A percentile compares a stretch with the other conserved stretches of the same genome.
phyloP scores from a whole-genome alignment of 83 land plant genomes.

The Picea abies region DNA sequence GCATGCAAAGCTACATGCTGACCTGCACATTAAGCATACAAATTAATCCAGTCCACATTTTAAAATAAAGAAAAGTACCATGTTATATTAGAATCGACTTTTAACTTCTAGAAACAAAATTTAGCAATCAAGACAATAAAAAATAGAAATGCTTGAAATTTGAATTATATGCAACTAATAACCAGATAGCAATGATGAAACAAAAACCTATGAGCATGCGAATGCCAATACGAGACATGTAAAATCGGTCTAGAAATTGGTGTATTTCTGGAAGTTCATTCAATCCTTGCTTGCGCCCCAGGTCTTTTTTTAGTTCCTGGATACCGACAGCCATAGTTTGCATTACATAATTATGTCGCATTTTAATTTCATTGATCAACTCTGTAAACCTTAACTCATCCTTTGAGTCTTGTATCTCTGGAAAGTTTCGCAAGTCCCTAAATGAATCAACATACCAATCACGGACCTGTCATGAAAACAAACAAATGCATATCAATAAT shows the following conservation, averaged over 20 bases:
- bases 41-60: not conserved
- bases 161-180: too few species aligned
- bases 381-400: constrained; percentile 87
- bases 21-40: constrained; percentile 45
- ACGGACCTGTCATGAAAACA: constrained; percentile 63
- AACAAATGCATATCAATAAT: not conserved
- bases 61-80: not conserved
- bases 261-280: constrained; percentile 87
- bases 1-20: constrained; percentile 97
- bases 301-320: constrained; percentile 83
- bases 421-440: constrained; percentile 86
- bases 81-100: not conserved
- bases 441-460: constrained; percentile 99
- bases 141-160: not conserved
- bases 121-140: not conserved
- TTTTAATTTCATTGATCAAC: constrained; percentile 81
- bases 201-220: constrained; percentile 96
- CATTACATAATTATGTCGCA: constrained; percentile 95
- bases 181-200: not conserved
- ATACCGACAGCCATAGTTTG: constrained; percentile 96
- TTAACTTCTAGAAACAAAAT: not conserved
- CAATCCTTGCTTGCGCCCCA: constrained; percentile 51
- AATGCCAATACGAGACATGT: constrained; percentile 98
- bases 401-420: constrained; percentile 61
- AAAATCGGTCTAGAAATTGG: constrained; percentile 90